Conservation (phyloP, 2,329 filamentous ascomycete genomes). For the Paecilomyces formosus region DNA sequence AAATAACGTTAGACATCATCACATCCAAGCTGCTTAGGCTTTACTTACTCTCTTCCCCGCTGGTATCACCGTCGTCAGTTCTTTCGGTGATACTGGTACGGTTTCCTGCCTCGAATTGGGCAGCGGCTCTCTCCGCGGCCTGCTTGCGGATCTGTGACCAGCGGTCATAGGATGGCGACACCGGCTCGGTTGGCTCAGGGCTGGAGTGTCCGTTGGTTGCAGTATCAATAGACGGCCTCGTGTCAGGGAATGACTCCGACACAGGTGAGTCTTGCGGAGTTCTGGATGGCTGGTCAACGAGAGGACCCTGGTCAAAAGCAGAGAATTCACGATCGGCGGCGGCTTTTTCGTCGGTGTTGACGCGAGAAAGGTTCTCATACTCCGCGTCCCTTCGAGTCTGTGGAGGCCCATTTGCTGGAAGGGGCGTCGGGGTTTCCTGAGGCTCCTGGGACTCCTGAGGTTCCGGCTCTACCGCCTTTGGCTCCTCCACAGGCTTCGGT, state of each 20-base stretch:
- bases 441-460: slow-evolving; percentile 15
- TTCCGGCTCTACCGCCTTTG: slow-evolving; percentile 18
- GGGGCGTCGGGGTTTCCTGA: slow-evolving; percentile 15
- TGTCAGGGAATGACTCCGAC: slow-evolving; percentile 9
- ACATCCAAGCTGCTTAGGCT: not conserved
- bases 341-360: slow-evolving; percentile 45
- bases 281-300: slow-evolving; percentile 80
- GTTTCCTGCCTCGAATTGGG: slow-evolving; percentile 59
- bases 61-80: slow-evolving; percentile 80
- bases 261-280: slow-evolving; percentile 48
- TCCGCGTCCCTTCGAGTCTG: slow-evolving; percentile 43
- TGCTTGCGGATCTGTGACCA: slow-evolving; percentile 98
- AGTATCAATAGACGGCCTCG: slow-evolving; percentile 7
- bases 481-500: slow-evolving; percentile 2
- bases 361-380: slow-evolving; percentile 52
- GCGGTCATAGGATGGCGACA: slow-evolving; percentile 54
- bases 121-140: slow-evolving; percentile 70
- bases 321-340: slow-evolving; percentile 47
- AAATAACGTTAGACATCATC: slow-evolving; percentile 17
- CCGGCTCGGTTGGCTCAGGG: slow-evolving; percentile 1
- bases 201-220: slow-evolving; percentile 12
- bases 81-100: slow-evolving; percentile 51
- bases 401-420: slow-evolving; percentile 20
- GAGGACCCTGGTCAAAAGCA: slow-evolving; percentile 80
- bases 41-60: slow-evolving; percentile 83